Base-by-base conservation (phyloP, 2,329 filamentous ascomycete species). In the Beauveria caledonica region DNA sequence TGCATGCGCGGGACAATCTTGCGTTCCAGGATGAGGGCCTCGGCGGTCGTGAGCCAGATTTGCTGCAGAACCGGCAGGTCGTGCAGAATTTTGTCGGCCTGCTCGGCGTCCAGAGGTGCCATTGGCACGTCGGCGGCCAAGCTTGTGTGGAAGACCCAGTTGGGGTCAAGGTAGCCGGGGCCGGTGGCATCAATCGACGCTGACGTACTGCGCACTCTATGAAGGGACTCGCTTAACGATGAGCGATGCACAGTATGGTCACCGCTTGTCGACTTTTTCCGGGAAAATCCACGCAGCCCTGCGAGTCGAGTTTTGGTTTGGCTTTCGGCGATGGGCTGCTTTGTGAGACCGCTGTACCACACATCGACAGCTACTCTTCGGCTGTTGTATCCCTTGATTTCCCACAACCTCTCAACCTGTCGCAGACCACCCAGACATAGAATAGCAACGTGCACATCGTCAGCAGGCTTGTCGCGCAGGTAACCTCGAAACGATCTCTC, bases 401-500 rank as follows among this genome's bases (percentile, higher is more conserved):
- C 83, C 85, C 85, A 87, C 40, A 87, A 78, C 49, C 80, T 76
- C 65, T 86, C 82, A 1, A 86, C 83, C 66, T 87, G 82, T 9
- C 84, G 78, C 60, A 87, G 72, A 2, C 85, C 85, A 39, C 85
- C 85, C 11, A 87, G 73, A 48, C 80, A 82, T 10, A 87, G 67
- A 13, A 86, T 80, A 3, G 85, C 80, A 10, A 80, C 79, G 64
- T 86, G 85, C 0, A 87, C 76, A 49, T 87, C 83, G 60, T 87
- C 84, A 1, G 83, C 70, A 0, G 85, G 85, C 65, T 81, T 81
- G 63, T 86, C 85, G 64, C 82, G 80, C 5, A 86, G 70, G 64
- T 87, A 87, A 65, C 85, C 85, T 67, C 85, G 80, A 17, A 87
- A 69, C 0, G 84, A 83, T 62, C 83, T 76, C 68, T 87, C 85